Conservation (phyloP, 2,329 filamentous ascomycete species). For the Monosporascus sp. region DNA sequence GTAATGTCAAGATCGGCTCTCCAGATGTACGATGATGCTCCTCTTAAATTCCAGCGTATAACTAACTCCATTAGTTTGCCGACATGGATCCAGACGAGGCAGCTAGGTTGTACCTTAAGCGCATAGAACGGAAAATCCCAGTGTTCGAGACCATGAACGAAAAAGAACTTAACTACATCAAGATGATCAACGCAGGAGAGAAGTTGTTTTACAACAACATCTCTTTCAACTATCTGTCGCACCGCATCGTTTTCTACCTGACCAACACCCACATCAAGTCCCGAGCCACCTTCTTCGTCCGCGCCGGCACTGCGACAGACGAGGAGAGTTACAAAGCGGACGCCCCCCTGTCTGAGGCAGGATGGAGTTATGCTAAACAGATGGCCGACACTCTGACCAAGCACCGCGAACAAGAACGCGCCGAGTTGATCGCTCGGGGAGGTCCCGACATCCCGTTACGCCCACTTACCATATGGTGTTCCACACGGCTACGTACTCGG, state of each 20-base stretch:
- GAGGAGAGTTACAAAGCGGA: conserved; percentile 92
- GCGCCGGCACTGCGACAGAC: conserved; percentile 80
- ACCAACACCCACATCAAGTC: conserved; percentile 97
- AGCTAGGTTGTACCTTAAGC: conserved; percentile 81
- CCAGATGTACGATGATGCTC: conserved; percentile 61
- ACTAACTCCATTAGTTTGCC: conserved; percentile 57
- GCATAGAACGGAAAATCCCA: conserved; percentile 89
- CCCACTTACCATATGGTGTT: conserved; percentile 89
- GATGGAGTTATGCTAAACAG: conserved; percentile 73
- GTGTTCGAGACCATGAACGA: conserved; percentile 97
- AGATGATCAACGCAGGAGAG: conserved; percentile 97
- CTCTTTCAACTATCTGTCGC: conserved; percentile 92
- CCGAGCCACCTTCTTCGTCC: conserved; percentile 86
- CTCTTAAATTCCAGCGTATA: not conserved
- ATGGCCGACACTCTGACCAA: conserved; percentile 81
- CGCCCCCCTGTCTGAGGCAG: conserved; percentile 75
- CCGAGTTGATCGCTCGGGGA: conserved; percentile 62
- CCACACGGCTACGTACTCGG: conserved; percentile 81
- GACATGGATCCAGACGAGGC: conserved; percentile 91
- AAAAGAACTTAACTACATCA: conserved; percentile 90
- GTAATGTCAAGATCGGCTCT: conserved; percentile 95
- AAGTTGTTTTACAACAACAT: conserved; percentile 95
- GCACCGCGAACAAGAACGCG: conserved; percentile 78
- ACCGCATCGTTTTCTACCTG: conserved; percentile 96
- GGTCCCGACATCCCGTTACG: conserved; percentile 66